A percentile compares a stretch with the other conserved stretches of the same genome.
Conservation (phyloP, 192 early-diverging fungal genomes). For the Coemansia sp. region DNA sequence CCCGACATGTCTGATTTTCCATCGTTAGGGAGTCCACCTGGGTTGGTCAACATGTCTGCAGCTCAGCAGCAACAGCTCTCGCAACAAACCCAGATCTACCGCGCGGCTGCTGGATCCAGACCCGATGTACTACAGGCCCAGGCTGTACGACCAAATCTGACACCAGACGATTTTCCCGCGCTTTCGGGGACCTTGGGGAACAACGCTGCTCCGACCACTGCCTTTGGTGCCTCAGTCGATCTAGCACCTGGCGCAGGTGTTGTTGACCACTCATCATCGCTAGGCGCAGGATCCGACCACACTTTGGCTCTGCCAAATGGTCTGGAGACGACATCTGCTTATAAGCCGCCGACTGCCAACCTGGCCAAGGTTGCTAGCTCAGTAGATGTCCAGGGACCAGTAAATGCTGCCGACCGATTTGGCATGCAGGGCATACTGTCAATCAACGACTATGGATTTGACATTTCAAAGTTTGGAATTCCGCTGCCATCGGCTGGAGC, state of each 20-base stretch:
- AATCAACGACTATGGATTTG: slow-evolving; percentile 85
- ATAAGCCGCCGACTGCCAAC: slow-evolving; percentile 34
- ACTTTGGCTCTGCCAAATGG: slow-evolving; percentile 22
- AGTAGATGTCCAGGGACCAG: slow-evolving; percentile 19
- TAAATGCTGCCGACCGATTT: slow-evolving; percentile 60
- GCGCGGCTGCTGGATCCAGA: slow-evolving; percentile 35
- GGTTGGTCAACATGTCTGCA: slow-evolving; percentile 22
- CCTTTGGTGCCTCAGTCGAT: slow-evolving; percentile 10
- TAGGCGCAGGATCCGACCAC: slow-evolving; percentile 9
- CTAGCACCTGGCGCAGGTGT: slow-evolving; percentile 23
- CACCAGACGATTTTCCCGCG: slow-evolving; percentile 46
- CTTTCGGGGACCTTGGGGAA: slow-evolving; percentile 22
- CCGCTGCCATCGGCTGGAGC: slow-evolving; percentile 72
- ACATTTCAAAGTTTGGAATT: slow-evolving; percentile 84
- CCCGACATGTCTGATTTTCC: slow-evolving; percentile 55
- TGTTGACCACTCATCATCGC: slow-evolving; percentile 21
- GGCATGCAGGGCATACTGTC: slow-evolving; percentile 87
- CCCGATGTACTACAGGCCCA: slow-evolving; percentile 20
- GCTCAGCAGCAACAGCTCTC: slow-evolving; percentile 27
- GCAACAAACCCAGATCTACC: slow-evolving; percentile 33
- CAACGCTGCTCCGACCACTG: background rate
- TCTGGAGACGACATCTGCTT: slow-evolving; percentile 34
- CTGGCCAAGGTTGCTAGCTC: slow-evolving; percentile 25
- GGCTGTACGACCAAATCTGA: slow-evolving; percentile 25
- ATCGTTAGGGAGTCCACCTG: slow-evolving; percentile 48